Conservation (phyloP, 495 filamentous ascomycete genomes). For the Penicillium egyptiacum region DNA sequence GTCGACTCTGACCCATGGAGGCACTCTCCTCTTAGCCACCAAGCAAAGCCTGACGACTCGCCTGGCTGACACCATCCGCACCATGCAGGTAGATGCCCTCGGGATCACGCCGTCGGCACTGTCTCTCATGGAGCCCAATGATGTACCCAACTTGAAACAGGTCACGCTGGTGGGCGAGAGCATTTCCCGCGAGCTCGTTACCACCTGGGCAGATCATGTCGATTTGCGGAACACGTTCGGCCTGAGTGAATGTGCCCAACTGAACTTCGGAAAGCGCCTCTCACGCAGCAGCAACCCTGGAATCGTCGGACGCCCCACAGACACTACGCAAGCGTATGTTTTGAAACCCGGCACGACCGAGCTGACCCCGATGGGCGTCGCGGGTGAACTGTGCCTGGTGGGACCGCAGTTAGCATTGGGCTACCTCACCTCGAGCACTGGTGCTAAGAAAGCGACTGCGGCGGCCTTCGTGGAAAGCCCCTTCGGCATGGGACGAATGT, state of each 20-base stretch:
- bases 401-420: constrained; percentile 20
- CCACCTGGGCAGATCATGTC: constrained; percentile 18
- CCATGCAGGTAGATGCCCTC: constrained; percentile 11
- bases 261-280: constrained; percentile 18
- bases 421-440: constrained; percentile 16
- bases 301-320: constrained; percentile 13
- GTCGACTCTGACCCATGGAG: constrained; percentile 16
- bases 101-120: constrained; percentile 16
- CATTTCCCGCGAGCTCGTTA: constrained; percentile 7
- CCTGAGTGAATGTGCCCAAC: constrained; percentile 23
- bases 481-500: constrained; percentile 24
- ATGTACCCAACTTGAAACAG: constrained; percentile 6
- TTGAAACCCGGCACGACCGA: constrained; percentile 5
- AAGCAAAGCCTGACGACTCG: constrained; percentile 9
- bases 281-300: constrained; percentile 31
- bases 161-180: constrained; percentile 10
- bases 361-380: constrained; percentile 5
- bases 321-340: constrained; percentile 3
- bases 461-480: constrained; percentile 29
- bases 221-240: constrained; percentile 19
- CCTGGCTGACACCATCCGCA: constrained; percentile 1
- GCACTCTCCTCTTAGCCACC: constrained; percentile 5
- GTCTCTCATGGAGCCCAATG: constrained; percentile 8
- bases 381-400: constrained; percentile 2
- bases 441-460: constrained; percentile 21